Evolutionary conservation across 306 rosid genomes (phyloP).

Genomic region (Morella rubra): DNA sequence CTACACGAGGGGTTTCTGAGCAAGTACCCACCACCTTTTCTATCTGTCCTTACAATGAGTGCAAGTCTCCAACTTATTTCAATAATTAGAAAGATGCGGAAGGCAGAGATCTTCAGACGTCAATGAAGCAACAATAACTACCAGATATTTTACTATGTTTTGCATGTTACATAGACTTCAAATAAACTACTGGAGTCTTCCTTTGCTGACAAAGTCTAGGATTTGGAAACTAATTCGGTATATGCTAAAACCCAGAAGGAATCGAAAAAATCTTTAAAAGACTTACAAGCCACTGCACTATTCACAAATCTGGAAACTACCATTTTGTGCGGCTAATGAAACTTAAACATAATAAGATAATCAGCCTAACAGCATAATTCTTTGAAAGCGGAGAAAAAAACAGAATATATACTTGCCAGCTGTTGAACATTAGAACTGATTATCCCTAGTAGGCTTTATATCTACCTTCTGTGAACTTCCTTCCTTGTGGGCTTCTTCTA

Average conservation of each 20-base stretch:
- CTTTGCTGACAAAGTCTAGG: not conserved
- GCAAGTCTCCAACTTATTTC: too few species aligned
- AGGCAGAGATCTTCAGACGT: too few species aligned
- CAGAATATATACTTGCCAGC: not conserved
- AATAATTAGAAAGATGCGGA: too few species aligned
- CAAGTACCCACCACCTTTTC: not conserved
- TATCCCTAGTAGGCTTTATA: not conserved
- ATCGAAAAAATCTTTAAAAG: not conserved
- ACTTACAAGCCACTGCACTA: not conserved
- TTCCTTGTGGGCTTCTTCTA: not conserved
- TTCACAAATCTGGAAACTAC: not conserved
- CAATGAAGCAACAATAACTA: not conserved
- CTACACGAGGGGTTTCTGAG: not conserved
- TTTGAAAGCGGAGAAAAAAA: not conserved
- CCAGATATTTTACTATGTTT: not conserved
- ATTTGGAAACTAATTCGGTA: not conserved
- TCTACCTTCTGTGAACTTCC: conserved; percentile 1
- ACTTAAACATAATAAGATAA: not conserved
- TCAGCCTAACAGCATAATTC: not conserved
- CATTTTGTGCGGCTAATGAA: not conserved
- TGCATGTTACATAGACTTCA: not conserved
- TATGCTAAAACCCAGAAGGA: not conserved
- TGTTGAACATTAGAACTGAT: not conserved
- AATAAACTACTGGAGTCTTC: not conserved
- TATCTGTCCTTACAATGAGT: too few species aligned